Conservation (phyloP, 257 asterid species). For the Lithospermum erythrorhizon region DNA sequence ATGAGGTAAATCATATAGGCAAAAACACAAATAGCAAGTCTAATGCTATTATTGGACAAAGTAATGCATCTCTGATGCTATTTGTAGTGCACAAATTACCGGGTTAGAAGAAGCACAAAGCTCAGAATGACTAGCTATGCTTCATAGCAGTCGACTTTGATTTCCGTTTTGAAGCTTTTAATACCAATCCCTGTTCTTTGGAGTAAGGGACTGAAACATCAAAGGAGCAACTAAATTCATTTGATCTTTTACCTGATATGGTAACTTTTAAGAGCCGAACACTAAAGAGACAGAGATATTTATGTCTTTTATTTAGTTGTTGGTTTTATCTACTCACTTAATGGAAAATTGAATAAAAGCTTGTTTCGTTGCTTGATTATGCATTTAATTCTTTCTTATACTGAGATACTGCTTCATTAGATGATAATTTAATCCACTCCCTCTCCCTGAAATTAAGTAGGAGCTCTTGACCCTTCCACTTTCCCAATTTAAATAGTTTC, state of each 20-base stretch:
- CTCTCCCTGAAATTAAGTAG: neutral
- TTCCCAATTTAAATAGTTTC: neutral
- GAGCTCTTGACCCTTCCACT: neutral
- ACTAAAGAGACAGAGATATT: neutral
- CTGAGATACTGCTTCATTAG: neutral
- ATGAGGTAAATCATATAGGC: constrained; percentile 38
- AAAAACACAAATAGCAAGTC: neutral
- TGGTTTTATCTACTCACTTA: neutral
- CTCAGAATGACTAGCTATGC: neutral
- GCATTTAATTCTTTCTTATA: neutral
- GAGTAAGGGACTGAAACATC: neutral
- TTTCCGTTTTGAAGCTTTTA: neutral
- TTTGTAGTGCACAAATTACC: neutral
- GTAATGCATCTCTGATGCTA: neutral
- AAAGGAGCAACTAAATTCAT: neutral
- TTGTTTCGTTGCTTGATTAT: neutral
- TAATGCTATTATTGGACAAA: neutral
- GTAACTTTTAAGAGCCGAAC: neutral
- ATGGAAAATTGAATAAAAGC: neutral
- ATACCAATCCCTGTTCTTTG: too few species aligned
- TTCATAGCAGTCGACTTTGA: neutral
- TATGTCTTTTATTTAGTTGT: neutral
- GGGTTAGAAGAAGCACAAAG: neutral
- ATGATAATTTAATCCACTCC: neutral
- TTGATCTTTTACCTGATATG: neutral